Percentiles rank a stretch among this genome's conserved stretches.
Conservation (phyloP, 257 asterid species). For the Solanum chiquidenum region DNA sequence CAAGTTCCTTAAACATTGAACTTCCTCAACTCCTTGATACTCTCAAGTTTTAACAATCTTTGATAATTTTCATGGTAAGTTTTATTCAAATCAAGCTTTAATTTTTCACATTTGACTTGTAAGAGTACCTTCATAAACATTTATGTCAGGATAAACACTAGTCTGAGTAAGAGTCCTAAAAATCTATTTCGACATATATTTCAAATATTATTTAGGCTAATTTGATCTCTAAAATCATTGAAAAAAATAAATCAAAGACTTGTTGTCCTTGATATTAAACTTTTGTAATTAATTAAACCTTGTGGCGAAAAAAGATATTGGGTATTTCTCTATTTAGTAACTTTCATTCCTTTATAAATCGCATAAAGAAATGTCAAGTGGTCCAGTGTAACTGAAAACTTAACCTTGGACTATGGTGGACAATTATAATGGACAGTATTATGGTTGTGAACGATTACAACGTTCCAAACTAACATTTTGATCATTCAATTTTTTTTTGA, state of each 20-base stretch:
- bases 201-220: background rate
- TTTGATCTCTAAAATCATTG: background rate
- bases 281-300: background rate
- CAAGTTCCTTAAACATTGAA: too few species aligned
- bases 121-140: too few species aligned
- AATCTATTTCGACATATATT: background rate
- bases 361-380: background rate
- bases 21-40: too few species aligned
- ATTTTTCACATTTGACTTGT: too few species aligned
- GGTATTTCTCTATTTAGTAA: too few species aligned
- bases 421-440: background rate
- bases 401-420: background rate
- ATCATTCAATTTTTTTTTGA: background rate
- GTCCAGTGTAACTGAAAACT: background rate
- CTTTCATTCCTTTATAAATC: too few species aligned
- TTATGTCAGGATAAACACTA: too few species aligned
- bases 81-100: too few species aligned
- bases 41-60: too few species aligned
- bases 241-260: too few species aligned
- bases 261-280: background rate
- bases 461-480: background rate
- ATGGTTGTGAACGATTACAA: background rate
- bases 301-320: background rate
- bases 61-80: too few species aligned
- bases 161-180: background rate